These are phyloP conservation scores for Hypoxylon rubiginosum DNA, from an alignment of 2,329 filamentous ascomycete species.

Conservation along the genomic window DNA sequence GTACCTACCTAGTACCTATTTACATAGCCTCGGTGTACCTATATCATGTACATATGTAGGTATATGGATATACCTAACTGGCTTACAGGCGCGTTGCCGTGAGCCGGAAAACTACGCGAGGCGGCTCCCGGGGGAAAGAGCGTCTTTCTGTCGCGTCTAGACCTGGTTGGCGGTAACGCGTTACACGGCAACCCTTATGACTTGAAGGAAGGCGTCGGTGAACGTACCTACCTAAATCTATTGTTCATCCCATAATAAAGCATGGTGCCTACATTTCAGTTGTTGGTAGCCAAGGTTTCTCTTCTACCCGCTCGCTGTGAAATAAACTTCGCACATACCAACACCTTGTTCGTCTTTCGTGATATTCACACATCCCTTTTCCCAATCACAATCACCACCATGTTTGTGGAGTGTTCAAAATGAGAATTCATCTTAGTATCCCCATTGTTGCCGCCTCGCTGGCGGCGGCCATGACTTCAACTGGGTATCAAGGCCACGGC, in stretches of 20 bases:
- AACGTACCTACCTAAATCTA: not conserved
- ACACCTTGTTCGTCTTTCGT: not conserved
- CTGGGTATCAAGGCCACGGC: constrained; percentile 39
- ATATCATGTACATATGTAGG: too few species aligned
- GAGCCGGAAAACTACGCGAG: not conserved
- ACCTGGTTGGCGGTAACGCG: not conserved
- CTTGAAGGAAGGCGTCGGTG: not conserved
- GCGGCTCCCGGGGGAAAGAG: not conserved
- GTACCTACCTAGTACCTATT: too few species aligned
- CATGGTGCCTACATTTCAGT: not conserved
- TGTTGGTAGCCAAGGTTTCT: not conserved
- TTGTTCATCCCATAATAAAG: not conserved
- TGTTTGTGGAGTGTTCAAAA: not conserved
- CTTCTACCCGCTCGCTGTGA: not conserved
- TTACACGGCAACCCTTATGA: not conserved
- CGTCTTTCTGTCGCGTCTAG: not conserved
- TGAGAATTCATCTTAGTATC: constrained; percentile 17
- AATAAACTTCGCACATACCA: not conserved
- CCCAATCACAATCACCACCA: not conserved
- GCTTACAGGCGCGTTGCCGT: not conserved
- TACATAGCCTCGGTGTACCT: too few species aligned
- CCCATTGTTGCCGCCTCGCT: not conserved
- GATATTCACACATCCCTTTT: not conserved
- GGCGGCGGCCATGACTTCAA: constrained; percentile 11
- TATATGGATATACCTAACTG: not conserved